Evolutionary conservation across 441 rosid genomes (phyloP).

Genomic region (Erodium chrysanthum): DNA sequence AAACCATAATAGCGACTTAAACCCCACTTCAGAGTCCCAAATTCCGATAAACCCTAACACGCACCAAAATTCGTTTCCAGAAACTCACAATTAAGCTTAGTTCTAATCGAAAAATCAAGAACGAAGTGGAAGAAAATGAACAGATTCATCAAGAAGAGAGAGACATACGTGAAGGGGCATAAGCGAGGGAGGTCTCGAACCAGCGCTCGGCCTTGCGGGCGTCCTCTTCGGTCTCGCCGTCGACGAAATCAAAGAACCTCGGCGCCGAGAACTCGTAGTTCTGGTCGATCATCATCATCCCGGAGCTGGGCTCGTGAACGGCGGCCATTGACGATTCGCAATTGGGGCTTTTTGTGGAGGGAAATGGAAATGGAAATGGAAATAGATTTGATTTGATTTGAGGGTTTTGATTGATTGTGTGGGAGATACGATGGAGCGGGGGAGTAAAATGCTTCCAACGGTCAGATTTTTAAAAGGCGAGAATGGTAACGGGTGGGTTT

Average conservation of each 20-base stretch:
- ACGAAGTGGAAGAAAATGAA: background rate
- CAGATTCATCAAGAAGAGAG: background rate
- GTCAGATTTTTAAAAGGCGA: background rate
- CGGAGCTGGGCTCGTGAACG: conserved; percentile 22
- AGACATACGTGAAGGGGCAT: conserved; percentile 86
- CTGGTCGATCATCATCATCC: conserved; percentile 42
- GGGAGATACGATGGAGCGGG: background rate
- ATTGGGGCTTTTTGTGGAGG: background rate
- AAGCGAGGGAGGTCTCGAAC: conserved; percentile 61
- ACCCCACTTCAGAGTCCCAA: background rate
- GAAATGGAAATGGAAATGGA: background rate
- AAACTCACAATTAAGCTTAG: no score
- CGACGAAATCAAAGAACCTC: conserved; percentile 58
- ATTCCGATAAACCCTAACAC: background rate
- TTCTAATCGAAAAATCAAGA: background rate
- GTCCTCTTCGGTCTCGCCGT: conserved; percentile 69
- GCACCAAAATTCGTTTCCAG: background rate
- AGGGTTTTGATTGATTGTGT: background rate
- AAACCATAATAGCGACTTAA: background rate
- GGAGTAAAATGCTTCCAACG: background rate
- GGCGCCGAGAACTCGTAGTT: conserved; percentile 85
- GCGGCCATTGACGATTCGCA: conserved; percentile 19
- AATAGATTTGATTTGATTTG: background rate
- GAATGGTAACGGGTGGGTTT: background rate
- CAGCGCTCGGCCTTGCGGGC: conserved; percentile 62